Evolutionary conservation across 2,329 filamentous ascomycete species (phyloP).

Genomic region (Botrytis porri): DNA sequence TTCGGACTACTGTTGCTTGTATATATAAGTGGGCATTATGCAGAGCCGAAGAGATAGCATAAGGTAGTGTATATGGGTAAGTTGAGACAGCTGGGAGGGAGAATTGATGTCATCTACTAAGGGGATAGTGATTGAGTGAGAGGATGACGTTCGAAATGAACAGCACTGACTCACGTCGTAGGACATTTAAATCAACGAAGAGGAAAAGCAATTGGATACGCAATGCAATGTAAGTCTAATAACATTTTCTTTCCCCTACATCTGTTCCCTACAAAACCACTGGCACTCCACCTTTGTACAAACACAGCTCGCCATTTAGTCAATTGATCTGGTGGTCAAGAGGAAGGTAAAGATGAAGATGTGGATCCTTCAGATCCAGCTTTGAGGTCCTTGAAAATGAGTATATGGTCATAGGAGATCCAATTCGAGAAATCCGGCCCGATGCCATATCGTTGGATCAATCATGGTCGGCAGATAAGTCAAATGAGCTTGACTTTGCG

Average conservation of each 20-base stretch:
- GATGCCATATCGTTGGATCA: background rate
- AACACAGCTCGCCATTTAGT: background rate
- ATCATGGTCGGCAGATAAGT: background rate
- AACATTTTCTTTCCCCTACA: background rate
- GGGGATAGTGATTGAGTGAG: background rate
- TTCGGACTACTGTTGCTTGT: background rate
- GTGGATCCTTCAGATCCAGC: background rate
- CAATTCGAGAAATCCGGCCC: background rate
- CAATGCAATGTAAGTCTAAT: background rate
- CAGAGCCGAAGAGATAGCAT: slow-evolving; percentile 6
- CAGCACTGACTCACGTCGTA: background rate
- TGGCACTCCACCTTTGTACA: background rate
- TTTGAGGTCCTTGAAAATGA: background rate
- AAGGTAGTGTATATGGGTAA: background rate
- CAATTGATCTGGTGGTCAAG: background rate
- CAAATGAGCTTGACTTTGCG: slow-evolving; percentile 1
- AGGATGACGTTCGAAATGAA: background rate
- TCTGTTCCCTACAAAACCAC: background rate
- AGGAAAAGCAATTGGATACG: background rate
- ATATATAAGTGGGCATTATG: background rate
- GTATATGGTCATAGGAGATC: background rate
- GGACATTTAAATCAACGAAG: background rate
- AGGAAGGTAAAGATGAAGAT: background rate
- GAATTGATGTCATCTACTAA: background rate
- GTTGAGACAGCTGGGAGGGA: background rate